These are phyloP conservation scores for Rubus parviflorus DNA, from an alignment of 306 rosid species.

Conservation along the genomic window DNA sequence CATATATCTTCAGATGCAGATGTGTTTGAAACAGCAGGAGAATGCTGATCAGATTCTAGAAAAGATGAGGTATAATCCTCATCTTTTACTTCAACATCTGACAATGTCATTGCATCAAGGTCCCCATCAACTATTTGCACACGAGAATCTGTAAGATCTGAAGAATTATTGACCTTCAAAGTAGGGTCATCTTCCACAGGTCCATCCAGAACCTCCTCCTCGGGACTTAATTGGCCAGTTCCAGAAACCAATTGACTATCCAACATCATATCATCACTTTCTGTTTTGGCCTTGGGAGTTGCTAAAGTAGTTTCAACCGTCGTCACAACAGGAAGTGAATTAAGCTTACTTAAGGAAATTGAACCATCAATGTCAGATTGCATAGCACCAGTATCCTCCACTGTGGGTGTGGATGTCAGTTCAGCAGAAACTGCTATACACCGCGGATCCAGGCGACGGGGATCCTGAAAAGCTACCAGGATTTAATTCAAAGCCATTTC, in stretches of 20 bases:
- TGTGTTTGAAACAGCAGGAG: slow-evolving; percentile 48
- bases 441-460: slow-evolving; percentile 97
- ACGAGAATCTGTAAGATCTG: slow-evolving; percentile 47
- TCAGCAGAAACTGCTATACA: slow-evolving; percentile 51
- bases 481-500: slow-evolving; percentile 15
- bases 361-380: slow-evolving; percentile 59
- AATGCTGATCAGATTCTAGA: slow-evolving; percentile 63
- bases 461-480: slow-evolving; percentile 67
- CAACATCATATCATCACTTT: slow-evolving; percentile 50
- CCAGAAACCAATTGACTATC: slow-evolving; percentile 48
- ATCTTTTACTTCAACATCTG: slow-evolving; percentile 44
- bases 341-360: slow-evolving; percentile 47
- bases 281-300: slow-evolving; percentile 39
- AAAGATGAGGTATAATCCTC: slow-evolving; percentile 49
- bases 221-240: slow-evolving; percentile 37
- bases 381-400: slow-evolving; percentile 50
- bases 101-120: slow-evolving; percentile 36
- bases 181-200: slow-evolving; percentile 40
- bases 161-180: slow-evolving; percentile 40
- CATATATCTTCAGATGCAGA: slow-evolving; percentile 75
- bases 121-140: slow-evolving; percentile 50
- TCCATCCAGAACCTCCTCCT: slow-evolving; percentile 51
- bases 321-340: slow-evolving; percentile 38
- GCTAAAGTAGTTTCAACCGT: slow-evolving; percentile 42
- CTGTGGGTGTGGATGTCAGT: slow-evolving; percentile 40